Evolutionary conservation across 768 basidiomycete species (phyloP), one percentile per base, ranked within the genome.

Genomic region (Hortiboletus flavorubellus): DNA sequence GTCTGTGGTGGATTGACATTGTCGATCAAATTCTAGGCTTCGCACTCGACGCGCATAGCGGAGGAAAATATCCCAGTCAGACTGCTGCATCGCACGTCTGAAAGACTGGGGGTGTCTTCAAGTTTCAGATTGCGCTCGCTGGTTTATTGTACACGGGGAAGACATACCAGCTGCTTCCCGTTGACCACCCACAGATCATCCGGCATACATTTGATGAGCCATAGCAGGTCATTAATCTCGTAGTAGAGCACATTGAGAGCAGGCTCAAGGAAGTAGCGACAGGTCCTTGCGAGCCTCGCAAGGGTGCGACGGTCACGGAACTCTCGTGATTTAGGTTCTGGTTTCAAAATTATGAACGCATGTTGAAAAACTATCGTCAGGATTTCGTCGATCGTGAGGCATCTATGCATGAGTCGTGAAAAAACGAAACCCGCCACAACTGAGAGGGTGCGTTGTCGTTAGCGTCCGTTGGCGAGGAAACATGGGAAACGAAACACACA

Each of bases 331-430:
- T 61, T 67, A 41, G 64, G 66, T 33, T 66, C 66, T 12, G 66
- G 66, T 47, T 68, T 67, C 64, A 46, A 53, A 52, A 64, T 60
- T 18, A 64, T 53, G 44, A 67, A 66, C 7, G 67, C 65, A 65
- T 65, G 63, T 57, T 60, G 69, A 54, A 71, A 69, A 55, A 69
- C 62, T 3, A 64, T 67, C 44, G 60, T 69, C 46, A 69, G n/a
- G 59, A 69, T 70, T 59, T 69, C 68, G 63, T 69, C 59, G 68
- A 69, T 69, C 51, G 52, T 52, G 55, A 69, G 59, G 49, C 70
- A 71, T 71, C 52, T 67, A 61, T 69, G 68, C 68, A 71, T 69
- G 61, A 62, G 64, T 61, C 53, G 55, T 53, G 15, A 56, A 46
- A n/a, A 59, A 57, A 46, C 8, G 54, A 43, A 44, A 61, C 59